A percentile compares a stretch with the other conserved stretches of the same genome.
phyloP scores from a whole-genome alignment of 2,329 filamentous ascomycete genomes.

The Tolypocladium endophyticum region DNA sequence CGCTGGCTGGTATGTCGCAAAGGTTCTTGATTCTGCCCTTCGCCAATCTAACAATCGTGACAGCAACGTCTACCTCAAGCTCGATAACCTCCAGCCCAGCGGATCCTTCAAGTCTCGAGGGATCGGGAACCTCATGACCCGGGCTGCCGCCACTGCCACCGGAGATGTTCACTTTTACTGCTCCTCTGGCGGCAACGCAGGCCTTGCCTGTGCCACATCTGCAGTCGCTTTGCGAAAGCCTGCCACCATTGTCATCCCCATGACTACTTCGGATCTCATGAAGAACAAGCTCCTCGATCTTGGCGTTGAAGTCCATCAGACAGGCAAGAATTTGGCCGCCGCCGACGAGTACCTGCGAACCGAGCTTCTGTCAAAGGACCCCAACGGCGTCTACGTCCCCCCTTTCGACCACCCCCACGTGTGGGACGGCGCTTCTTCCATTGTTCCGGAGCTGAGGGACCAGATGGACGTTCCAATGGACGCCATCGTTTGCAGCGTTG shows the following conservation, averaged over 20 bases:
- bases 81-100: constrained; percentile 75
- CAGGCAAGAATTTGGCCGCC: constrained; percentile 57
- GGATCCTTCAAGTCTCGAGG: constrained; percentile 80
- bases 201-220: constrained; percentile 68
- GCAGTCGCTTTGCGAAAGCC: constrained; percentile 52
- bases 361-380: constrained; percentile 41
- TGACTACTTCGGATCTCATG: constrained; percentile 56
- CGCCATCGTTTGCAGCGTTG: constrained; percentile 66
- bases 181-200: constrained; percentile 74
- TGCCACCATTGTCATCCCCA: constrained; percentile 67
- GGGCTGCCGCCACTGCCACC: constrained; percentile 20
- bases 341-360: constrained; percentile 58
- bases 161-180: constrained; percentile 60
- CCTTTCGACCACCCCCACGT: constrained; percentile 60
- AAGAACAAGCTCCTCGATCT: constrained; percentile 58
- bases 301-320: constrained; percentile 58
- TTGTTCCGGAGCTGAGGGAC: constrained; percentile 40
- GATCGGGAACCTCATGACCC: constrained; percentile 58
- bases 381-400: constrained; percentile 50
- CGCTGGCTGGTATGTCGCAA: constrained; percentile 56
- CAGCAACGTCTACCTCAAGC: constrained; percentile 72
- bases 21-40: neutral
- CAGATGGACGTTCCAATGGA: constrained; percentile 43
- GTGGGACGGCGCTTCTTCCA: constrained; percentile 53
- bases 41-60: neutral